Evolutionary conservation across 2,329 filamentous ascomycete genomes (phyloP), one percentile per base, ranked within the genome.

Genomic region (Arthroderma sp.): DNA sequence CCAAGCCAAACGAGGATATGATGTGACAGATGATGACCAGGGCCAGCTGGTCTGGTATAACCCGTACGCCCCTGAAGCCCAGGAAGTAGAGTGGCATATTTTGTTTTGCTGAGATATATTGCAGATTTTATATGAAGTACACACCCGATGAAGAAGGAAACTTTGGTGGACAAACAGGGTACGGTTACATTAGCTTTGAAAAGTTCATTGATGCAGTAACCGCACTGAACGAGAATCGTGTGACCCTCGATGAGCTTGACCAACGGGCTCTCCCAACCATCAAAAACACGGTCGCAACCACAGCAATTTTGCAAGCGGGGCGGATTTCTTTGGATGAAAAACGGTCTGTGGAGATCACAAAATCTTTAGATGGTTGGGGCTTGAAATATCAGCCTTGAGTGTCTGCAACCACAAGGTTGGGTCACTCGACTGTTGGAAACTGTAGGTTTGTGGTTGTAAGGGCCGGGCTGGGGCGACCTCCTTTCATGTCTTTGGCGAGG

Each of bases 81-180:
- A 32, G 6, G 22, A 7, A 3, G 38, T 11, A 15, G n/a, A 40
- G 15, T 40, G 8, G 9, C 9, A 6, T 15, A n/a, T 30, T 11
- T n/a, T 30, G 15, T 5, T 31, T 44, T 22, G 15, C 10, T 36
- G 22, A 15, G 29, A 29, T 33, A 34, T 9, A 29, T 29, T 30
- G 5, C 32, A 73, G 71, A 9, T 93, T 93, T 66, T 93, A 93
- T 67, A 94, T 93, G 86, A 81, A 83, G 56, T 94, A 94, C 58
- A 85, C 87, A 8, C 87, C 88, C 15, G 87, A 94, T 57, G 88
- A 94, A 68, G 85, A 94, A 63, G 89, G 88, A 44, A 93, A 95
- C 67, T 95, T 95, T 63, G 80, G 78, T 44, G 88, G 88, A 32
- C 88, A 94, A 68, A 82, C 79, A 5, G 88, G 88, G 27, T 95